Base-by-base conservation (phyloP, 2,329 filamentous ascomycete species). In the Magnaporthiopsis incrustans region DNA sequence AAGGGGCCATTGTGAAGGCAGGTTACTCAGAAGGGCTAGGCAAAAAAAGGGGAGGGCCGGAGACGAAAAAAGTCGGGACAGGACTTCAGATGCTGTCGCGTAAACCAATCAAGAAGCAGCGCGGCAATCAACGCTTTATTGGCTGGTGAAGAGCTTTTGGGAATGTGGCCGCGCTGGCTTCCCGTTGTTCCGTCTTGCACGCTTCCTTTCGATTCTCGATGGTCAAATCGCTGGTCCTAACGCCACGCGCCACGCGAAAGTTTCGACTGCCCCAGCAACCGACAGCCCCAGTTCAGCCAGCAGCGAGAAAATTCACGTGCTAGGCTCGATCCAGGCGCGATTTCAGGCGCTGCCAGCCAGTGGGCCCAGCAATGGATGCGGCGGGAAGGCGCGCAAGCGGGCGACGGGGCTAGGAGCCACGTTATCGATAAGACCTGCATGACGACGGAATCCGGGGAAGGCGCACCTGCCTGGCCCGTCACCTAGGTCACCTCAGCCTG, bases 1-100 rank as follows among this genome's bases (percentile, higher is more conserved):
- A 77, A 68, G 86, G 86, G 65, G 85, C 82, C 85, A 88, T 88
- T 58, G 61, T 44, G 57, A 25, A 60, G 3, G 25, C 26, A 11
- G 30, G 57, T 8, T 14, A 22, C n/a, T 25, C 44, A 10, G 7
- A 50, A 25, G 18, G 4, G 44, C 10, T 10, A 25, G 44, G n/a
- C 2, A 10, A n/a, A 53, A n/a, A 53, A 53, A 53, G 14, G 7
- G 10, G 18, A 53, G 22, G 44, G 22, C 6, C 22, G 18, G 14
- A 53, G 44, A 53, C 18, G 15, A 22, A 53, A 53, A 25, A 8
- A 22, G 18, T 53, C 44, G 22, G 44, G 7, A 53, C 18, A 4
- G 44, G 2, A 11, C 44, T n/a, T 22, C 44, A 10, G 18, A 53
- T 8, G 22, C 2, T 15, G 22, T 10, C 11, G 44, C 44, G 22